Conservation (phyloP, 2,329 filamentous ascomycete genomes). For the Talaromyces sp. region DNA sequence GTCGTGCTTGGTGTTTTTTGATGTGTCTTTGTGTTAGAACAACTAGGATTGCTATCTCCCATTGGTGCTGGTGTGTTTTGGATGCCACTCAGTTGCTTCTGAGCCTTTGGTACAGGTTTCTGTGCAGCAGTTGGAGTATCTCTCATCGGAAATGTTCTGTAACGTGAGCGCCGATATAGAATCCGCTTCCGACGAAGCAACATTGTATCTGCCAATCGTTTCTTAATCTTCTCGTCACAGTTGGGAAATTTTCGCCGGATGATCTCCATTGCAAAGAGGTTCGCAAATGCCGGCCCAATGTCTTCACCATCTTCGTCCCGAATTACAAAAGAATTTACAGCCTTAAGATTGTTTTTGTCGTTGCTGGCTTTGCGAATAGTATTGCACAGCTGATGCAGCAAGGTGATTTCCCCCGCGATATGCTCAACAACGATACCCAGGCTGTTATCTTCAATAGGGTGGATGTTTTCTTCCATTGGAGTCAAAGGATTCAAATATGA, state of each 20-base stretch:
- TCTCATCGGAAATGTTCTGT: not conserved
- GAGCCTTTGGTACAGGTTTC: not conserved
- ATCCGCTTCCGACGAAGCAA: conserved; percentile 7
- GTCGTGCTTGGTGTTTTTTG: not conserved
- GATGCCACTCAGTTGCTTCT: not conserved
- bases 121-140: not conserved
- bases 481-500: not conserved
- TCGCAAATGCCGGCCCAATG: not conserved
- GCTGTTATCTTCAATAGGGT: not conserved
- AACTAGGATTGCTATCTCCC: not conserved
- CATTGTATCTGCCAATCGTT: conserved; percentile 4
- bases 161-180: conserved; percentile 5
- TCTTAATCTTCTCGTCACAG: not conserved
- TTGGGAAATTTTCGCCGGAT: conserved; percentile 3
- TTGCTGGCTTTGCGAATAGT: conserved; percentile 10
- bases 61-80: not conserved
- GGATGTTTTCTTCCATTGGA: not conserved
- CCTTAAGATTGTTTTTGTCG: conserved; percentile 5
- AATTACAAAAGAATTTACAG: conserved; percentile 4
- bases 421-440: not conserved
- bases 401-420: conserved; percentile 2
- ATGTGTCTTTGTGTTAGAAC: not conserved
- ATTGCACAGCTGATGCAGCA: conserved; percentile 5
- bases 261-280: not conserved
- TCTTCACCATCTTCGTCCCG: conserved; percentile 6